phyloP scores from a whole-genome alignment of 2,329 filamentous ascomycete species.

The Fusarium sacchari region DNA sequence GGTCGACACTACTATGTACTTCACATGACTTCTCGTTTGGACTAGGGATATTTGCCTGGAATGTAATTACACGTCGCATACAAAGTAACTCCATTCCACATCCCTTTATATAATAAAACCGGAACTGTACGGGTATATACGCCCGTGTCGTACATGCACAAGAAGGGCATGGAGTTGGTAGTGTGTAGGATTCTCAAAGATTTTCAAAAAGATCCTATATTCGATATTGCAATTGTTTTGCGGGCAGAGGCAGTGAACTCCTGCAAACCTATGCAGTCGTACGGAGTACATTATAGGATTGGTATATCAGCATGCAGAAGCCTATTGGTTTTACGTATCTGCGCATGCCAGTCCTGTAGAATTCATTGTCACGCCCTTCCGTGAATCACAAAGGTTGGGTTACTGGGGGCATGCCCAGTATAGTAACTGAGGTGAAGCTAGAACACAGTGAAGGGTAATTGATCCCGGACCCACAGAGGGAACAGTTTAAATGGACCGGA shows the following conservation, averaged over 20 bases:
- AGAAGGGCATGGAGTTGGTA: not conserved
- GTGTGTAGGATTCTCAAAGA: not conserved
- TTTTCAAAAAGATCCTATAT: not conserved
- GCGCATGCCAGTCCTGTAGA: not conserved
- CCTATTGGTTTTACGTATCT: not conserved
- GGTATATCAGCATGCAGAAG: not conserved
- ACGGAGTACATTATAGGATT: not conserved
- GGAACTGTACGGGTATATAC: not conserved
- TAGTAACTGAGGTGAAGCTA: not conserved
- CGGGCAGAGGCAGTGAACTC: not conserved
- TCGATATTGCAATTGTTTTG: not conserved
- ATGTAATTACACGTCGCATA: not conserved
- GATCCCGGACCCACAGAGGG: slow-evolving; percentile 29
- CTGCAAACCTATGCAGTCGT: not conserved
- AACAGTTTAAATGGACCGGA: slow-evolving; percentile 26
- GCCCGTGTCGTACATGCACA: not conserved
- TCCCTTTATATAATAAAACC: not conserved
- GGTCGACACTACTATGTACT: not conserved
- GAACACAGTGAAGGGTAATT: slow-evolving; percentile 11
- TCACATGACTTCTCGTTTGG: too few relatives aligned
- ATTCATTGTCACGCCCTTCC: not conserved
- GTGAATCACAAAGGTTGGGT: slow-evolving; percentile 31
- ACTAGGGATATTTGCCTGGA: not conserved
- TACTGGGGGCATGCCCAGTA: slow-evolving; percentile 3
- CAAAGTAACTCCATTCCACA: slow-evolving; percentile 1